A percentile compares a stretch with the other conserved stretches of the same genome.
phyloP scores from a whole-genome alignment of 139 green algal genomes.

The Pedinophyceae sp. region DNA sequence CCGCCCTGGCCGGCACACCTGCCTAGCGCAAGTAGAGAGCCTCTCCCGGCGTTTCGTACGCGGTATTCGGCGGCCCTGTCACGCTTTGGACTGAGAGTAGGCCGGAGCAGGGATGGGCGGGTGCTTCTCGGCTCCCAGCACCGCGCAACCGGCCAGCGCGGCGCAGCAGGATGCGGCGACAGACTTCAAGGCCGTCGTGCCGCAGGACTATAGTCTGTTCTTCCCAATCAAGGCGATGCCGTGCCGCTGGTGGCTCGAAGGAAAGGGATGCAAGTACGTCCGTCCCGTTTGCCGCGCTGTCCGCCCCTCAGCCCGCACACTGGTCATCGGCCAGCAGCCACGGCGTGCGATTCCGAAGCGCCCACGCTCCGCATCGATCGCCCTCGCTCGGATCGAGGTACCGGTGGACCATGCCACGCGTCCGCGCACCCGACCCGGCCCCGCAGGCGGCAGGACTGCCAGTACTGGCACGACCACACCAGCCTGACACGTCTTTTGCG shows the following conservation, averaged over 20 bases:
- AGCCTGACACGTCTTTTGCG: slow-evolving; percentile 10
- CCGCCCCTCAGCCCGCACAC: slow-evolving; percentile 20
- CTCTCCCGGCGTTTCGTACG: too few relatives aligned
- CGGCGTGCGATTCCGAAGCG: slow-evolving; percentile 1
- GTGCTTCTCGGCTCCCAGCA: too few relatives aligned
- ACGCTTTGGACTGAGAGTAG: too few relatives aligned
- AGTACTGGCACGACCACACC: neutral
- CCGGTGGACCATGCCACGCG: neutral
- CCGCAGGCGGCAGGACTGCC: neutral
- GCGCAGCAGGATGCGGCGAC: too few relatives aligned
- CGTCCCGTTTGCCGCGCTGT: slow-evolving; percentile 5
- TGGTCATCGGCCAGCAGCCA: slow-evolving; percentile 15
- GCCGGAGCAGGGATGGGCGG: too few relatives aligned
- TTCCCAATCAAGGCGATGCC: slow-evolving; percentile 25
- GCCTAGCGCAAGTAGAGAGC: too few relatives aligned
- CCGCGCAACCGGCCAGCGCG: too few relatives aligned
- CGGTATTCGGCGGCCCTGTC: too few relatives aligned
- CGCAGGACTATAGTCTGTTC: too few relatives aligned
- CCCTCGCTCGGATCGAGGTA: neutral
- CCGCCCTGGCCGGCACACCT: too few relatives aligned
- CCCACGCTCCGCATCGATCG: neutral
- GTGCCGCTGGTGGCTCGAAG: slow-evolving; percentile 12
- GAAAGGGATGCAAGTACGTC: slow-evolving; percentile 3
- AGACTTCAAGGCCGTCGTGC: too few relatives aligned
- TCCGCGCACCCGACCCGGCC: too few relatives aligned